Conservation (phyloP, 331 rosid species). For the Erythrophleum ivorense region DNA sequence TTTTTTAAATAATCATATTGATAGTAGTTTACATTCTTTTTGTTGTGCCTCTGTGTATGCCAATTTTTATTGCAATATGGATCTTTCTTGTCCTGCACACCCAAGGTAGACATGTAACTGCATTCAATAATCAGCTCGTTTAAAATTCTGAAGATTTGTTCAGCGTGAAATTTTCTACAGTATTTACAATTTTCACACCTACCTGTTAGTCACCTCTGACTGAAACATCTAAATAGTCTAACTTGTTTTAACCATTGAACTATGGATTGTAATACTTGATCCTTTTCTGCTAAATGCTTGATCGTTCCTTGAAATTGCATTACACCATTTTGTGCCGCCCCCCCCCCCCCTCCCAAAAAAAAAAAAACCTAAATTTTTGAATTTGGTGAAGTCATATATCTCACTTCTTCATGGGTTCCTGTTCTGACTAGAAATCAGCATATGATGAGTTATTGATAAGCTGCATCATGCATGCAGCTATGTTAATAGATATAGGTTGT, state of each 20-base stretch:
- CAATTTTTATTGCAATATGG: constrained; percentile 21
- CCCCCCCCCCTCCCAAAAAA: too few relatives aligned
- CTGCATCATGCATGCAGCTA: constrained; percentile 14
- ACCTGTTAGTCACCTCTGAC: not conserved
- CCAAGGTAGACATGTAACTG: not conserved
- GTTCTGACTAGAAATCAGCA: constrained; percentile 28
- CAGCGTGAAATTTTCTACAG: not conserved
- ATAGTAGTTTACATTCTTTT: constrained; percentile 10
- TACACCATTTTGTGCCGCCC: not conserved
- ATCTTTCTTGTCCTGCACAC: not conserved
- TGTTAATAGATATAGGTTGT: constrained; percentile 26
- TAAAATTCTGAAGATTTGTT: not conserved
- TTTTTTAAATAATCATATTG: not conserved
- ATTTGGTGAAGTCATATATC: constrained; percentile 24
- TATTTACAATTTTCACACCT: constrained; percentile 11
- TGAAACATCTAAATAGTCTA: not conserved
- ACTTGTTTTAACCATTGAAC: constrained; percentile 7
- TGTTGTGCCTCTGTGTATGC: not conserved
- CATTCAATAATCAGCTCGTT: constrained; percentile 4
- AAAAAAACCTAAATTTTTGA: not conserved
- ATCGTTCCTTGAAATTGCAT: constrained; percentile 6
- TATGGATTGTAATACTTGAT: constrained; percentile 15
- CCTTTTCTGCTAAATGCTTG: constrained; percentile 24
- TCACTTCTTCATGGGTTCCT: constrained; percentile 17
- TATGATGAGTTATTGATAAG: constrained; percentile 5